Base-by-base conservation (phyloP, 805 yeast species). In the Yarrowia keelungensis region DNA sequence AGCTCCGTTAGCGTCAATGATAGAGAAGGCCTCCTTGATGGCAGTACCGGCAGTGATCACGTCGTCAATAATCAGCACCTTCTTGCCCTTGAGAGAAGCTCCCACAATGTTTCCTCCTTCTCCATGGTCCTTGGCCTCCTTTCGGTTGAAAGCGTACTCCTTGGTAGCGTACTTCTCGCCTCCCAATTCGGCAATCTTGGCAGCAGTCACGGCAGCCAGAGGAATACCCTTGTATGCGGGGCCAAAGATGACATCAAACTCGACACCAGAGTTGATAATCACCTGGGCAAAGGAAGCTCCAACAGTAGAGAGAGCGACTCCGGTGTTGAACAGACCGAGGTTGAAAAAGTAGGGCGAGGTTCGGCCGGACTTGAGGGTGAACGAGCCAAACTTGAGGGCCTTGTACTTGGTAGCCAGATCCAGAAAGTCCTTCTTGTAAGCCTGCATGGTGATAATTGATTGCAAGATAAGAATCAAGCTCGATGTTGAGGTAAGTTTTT, bases 1-100 rank as follows among this genome's bases (percentile, higher is more conserved):
- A 61, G 97, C 99, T 43, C 85, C 81, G 72, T 87, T 94, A 35
- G 75, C 79, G 35, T 80, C 79, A 74, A 95, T 92, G 75, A 95
- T 89, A 61, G 84, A 86, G 74, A 91, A 90, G 0, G 98, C 98
- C 80, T 95, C 98, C 74, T 90, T 90, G 77, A 93, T 92, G 62
- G 99, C 98, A 70, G 98, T 95, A 49, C 99, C 99, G 1, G 98
- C 98, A 70, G 98, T 94, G 88, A 94, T 93, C 51, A 95, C 98
- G 75, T 94, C 99, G 79, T 95, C 99, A 71, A 94, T 92, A 74
- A 95, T 91, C 74, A 95, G 81, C 32, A 94, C 86, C 70, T 84
- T 84, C 78, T 93, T 89, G 61, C 85, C 90, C 70, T 84, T 83
- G 74, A 94, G 84, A 7, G 86, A 79, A 56, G 90, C 87, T 45